These are phyloP conservation scores for Coelastrella sp. DNA, from an alignment of 139 green algal genomes.

Conservation along the genomic window DNA sequence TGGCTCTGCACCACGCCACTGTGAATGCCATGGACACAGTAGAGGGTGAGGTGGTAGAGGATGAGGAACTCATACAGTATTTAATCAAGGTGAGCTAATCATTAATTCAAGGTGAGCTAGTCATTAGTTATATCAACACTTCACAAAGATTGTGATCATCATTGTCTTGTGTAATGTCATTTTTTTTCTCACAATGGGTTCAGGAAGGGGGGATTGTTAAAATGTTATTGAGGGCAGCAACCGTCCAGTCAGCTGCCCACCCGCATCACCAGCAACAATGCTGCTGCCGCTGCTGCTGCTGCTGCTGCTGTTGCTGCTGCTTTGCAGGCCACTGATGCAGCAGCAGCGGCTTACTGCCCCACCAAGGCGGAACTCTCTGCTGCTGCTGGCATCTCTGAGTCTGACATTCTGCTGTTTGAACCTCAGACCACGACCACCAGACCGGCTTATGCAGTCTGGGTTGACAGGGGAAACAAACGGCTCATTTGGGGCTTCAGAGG, in stretches of 20 bases:
- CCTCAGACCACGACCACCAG: conserved; percentile 23
- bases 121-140: no score
- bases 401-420: conserved; percentile 31
- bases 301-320: not conserved
- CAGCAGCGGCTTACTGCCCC: conserved; percentile 30
- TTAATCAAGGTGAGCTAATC: conserved; percentile 31
- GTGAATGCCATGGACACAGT: conserved; percentile 34
- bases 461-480: conserved; percentile 15
- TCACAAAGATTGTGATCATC: no score
- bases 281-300: not conserved
- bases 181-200: no score
- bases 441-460: conserved; percentile 33
- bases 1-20: conserved; percentile 18
- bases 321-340: conserved; percentile 31
- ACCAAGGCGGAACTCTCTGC: not conserved
- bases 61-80: not conserved
- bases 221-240: no score
- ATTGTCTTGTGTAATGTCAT: no score
- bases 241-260: not conserved
- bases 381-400: not conserved
- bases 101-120: no score
- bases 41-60: conserved; percentile 1
- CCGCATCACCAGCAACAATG: not conserved
- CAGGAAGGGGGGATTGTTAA: no score
- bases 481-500: conserved; percentile 42